Base-by-base conservation (phyloP, 2,329 filamentous ascomycete species). In the Aspergillus amoenus region DNA sequence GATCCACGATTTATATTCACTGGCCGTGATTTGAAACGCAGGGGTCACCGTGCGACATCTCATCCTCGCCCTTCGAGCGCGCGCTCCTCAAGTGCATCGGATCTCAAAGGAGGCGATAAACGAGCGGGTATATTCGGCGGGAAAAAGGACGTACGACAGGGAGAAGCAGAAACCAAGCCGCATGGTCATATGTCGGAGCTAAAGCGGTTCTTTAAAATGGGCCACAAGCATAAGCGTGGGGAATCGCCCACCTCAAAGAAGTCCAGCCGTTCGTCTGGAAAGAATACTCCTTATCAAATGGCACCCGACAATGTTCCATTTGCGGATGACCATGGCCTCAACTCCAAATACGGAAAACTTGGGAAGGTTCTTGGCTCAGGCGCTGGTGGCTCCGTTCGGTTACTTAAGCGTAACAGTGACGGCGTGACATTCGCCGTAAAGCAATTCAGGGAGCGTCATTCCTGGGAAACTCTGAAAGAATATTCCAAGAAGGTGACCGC, bases 401-500 rank as follows among this genome's bases (percentile, higher is more conserved):
- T 99, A 50, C 91, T 99, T 88, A 97, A 94, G 79, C 86, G 94
- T 60, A 93, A 88, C 68, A 93, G 91, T 61, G 94, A 99, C 70
- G 89, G 89, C 24, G 91, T 91, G 6, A 94, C 95, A 0, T 99
- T 99, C 74, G 94, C 94, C 1, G 94, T 97, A 52, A 99, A 99
- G 76, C 93, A 99, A 71, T 99, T 99, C 76, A 83, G 94, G 52
- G 87, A 93, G 54, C 86, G 91, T 34, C 93, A 99, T 75, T 87
- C 89, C 0, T 96, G 97, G 76, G 94, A 99, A 76, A 91, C 88
- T 1, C 90, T 97, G 71, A 91, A 90, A 68, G 94, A 97, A 65
- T 99, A 99, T 70, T 91, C 92, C 65, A 99, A 99, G 77, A 99
- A 99, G 73, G 87, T 99, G 46, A 99, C 94, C 1, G 93, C 94